These are phyloP conservation scores for Vitellaria paradoxa DNA, from an alignment of 179 eudicot genomes.

Conservation along the genomic window DNA sequence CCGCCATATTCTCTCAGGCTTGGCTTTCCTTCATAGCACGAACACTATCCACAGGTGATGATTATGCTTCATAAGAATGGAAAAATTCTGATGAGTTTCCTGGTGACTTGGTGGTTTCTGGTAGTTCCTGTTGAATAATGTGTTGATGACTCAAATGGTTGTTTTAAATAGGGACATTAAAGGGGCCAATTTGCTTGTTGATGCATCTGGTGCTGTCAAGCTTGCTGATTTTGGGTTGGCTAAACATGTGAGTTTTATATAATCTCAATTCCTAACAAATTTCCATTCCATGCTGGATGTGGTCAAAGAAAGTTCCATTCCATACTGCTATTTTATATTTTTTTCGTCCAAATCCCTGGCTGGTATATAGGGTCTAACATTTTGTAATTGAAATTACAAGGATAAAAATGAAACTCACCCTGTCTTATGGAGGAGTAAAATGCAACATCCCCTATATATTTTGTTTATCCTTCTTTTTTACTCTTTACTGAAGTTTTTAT, in stretches of 20 bases:
- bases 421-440: not conserved
- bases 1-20: conserved; percentile 85
- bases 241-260: conserved; percentile 63
- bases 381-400: not conserved
- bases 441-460: not conserved
- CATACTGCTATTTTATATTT: conserved; percentile 2
- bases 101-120: not conserved
- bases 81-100: not conserved
- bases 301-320: conserved; percentile 3
- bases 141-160: conserved; percentile 10
- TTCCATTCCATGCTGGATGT: not conserved
- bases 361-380: not conserved
- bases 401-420: not conserved
- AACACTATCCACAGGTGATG: conserved; percentile 86
- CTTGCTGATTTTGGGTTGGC: conserved; percentile 98
- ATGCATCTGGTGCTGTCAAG: conserved; percentile 89
- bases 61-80: not conserved
- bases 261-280: not conserved
- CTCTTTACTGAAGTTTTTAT: conserved; percentile 2
- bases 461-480: not conserved
- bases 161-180: conserved; percentile 69
- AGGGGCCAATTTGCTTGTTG: conserved; percentile 92
- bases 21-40: conserved; percentile 82
- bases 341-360: not conserved
- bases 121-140: not conserved